phyloP scores from a whole-genome alignment of 2,329 filamentous ascomycete species.

The Alternaria ethzedia region DNA sequence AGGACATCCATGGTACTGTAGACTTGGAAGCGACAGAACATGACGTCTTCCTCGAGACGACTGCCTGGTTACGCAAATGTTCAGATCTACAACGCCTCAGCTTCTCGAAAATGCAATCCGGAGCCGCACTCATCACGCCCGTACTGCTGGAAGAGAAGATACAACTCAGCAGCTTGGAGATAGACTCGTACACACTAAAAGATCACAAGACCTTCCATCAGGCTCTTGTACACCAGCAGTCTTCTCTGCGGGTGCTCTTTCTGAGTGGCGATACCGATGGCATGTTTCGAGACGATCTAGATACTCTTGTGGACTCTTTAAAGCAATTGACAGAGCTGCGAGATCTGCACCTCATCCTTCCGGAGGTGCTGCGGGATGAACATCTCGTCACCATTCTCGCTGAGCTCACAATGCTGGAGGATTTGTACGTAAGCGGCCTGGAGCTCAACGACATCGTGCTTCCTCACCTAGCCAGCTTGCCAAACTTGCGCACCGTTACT shows the following conservation, averaged over 20 bases:
- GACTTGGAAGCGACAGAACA: conserved; percentile 60
- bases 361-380: conserved; percentile 57
- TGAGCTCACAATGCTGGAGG: conserved; percentile 58
- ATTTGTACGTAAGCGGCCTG: conserved; percentile 63
- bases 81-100: conserved; percentile 57
- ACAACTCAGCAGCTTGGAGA: conserved; percentile 55
- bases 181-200: conserved; percentile 58
- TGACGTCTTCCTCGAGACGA: conserved; percentile 59
- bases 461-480: conserved; percentile 53
- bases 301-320: conserved; percentile 59
- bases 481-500: conserved; percentile 59
- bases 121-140: conserved; percentile 60
- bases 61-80: conserved; percentile 64
- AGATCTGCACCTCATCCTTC: conserved; percentile 60
- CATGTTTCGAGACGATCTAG: conserved; percentile 55
- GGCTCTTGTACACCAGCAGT: conserved; percentile 61
- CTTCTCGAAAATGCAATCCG: conserved; percentile 60
- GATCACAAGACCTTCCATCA: conserved; percentile 60
- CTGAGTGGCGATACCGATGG: conserved; percentile 58
- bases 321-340: conserved; percentile 59
- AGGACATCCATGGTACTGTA: conserved; percentile 52
- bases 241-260: conserved; percentile 54
- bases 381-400: conserved; percentile 59
- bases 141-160: conserved; percentile 57
- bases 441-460: conserved; percentile 60